Base-by-base conservation (phyloP, 2,329 filamentous ascomycete genomes). In the Ilyonectria mors-panacis region DNA sequence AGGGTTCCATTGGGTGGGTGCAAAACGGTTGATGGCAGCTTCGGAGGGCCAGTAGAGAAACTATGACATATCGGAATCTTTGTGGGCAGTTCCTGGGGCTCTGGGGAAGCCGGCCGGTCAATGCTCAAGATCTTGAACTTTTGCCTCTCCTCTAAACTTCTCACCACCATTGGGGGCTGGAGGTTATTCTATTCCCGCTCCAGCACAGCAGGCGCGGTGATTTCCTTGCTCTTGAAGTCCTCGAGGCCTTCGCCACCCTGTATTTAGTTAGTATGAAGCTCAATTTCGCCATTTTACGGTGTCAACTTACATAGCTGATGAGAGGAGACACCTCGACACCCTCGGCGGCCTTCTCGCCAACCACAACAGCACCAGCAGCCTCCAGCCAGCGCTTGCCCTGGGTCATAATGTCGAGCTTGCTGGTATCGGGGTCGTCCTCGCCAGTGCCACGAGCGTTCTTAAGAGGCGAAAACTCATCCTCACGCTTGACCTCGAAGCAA, bases 401-500 rank as follows among this genome's bases (percentile, higher is more conserved):
- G 51, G 87, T 85, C 90, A 97, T 92, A 79, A 98, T 97, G 79
- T 98, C 94, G 72, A 86, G 87, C 83, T 92, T 94, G 86, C 94
- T 97, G 57, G 96, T 99, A 74, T 97, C 94, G 12, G 94, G 93
- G 80, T 98, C 94, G 78, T 99, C 96, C 83, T 97, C 93, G 35
- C 93, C 94, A 45, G 93, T 94, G 61, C 94, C 94, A 70, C 86
- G 88, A 37, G 87, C 89, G 78, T 99, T 99, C 91, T 99, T 99
- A 73, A 99, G 85, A 5, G 96, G 96, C 30, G 94, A 98, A 85
- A 99, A 99, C 84, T 99, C 96, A 75, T 99, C 96, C 85, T 98
- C 95, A 68, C 96, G 94, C 81, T 91, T 94, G 59, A 99, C 96
- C 84, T 99, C 96, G 84, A 98, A 92, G 82, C 92, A 97, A 26